Evolutionary conservation across 2,329 filamentous ascomycete genomes (phyloP).

Genomic region (Fusarium protoensiforme): DNA sequence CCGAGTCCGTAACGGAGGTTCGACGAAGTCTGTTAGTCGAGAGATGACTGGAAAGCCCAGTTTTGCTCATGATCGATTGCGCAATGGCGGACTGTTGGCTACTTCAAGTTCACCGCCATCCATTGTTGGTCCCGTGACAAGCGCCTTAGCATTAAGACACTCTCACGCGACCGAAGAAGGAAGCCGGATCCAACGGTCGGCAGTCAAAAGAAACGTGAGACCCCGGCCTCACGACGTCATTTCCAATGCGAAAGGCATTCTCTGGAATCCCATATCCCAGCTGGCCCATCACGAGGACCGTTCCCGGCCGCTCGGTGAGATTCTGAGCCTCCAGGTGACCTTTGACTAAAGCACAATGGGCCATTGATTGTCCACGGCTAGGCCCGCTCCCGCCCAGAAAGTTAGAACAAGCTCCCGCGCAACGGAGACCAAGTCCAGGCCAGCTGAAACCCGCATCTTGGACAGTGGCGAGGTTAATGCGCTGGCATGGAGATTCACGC

Average conservation of each 20-base stretch:
- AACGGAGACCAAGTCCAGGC: conserved; percentile 9
- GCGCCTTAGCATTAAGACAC: conserved; percentile 13
- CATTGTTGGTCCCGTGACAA: conserved; percentile 24
- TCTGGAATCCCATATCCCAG: conserved; percentile 11
- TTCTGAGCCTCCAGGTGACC: conserved; percentile 25
- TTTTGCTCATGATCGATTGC: conserved; percentile 15
- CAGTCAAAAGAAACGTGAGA: conserved; percentile 11
- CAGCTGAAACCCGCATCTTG: conserved; percentile 41
- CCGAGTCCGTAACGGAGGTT: neutral
- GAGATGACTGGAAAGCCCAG: neutral
- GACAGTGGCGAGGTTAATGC: conserved; percentile 39
- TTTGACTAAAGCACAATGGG: neutral
- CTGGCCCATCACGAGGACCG: conserved; percentile 28
- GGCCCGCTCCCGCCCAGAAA: conserved; percentile 16
- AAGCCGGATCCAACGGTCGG: conserved; percentile 27
- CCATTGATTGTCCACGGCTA: conserved; percentile 26
- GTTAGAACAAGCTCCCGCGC: conserved; percentile 16
- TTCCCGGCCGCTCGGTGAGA: conserved; percentile 32
- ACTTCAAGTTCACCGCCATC: conserved; percentile 30
- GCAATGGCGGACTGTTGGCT: conserved; percentile 21
- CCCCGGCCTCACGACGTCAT: conserved; percentile 32
- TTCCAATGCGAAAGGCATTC: conserved; percentile 27
- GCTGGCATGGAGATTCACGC: conserved; percentile 41
- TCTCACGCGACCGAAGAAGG: conserved; percentile 31
- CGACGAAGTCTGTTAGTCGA: conserved; percentile 18